phyloP scores from a whole-genome alignment of 2,329 filamentous ascomycete species.

The Trichoderma semiorbis region DNA sequence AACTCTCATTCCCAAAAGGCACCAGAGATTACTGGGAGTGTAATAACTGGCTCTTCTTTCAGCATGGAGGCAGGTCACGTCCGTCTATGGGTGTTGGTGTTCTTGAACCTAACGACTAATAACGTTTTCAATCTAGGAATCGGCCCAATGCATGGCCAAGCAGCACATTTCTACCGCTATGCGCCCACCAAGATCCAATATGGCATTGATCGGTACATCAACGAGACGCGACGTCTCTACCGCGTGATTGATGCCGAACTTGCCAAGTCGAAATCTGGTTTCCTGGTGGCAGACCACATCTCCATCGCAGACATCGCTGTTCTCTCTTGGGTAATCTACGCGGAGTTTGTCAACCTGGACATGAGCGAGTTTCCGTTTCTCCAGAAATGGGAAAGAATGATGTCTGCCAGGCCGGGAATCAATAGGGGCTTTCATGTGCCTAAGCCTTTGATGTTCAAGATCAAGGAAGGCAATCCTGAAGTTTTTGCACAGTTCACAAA shows the following conservation, averaged over 20 bases:
- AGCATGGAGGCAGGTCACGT: background rate
- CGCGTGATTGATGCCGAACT: background rate
- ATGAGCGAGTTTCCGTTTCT: too few species aligned
- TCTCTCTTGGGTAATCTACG: background rate
- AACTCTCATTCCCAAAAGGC: background rate
- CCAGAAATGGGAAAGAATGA: too few species aligned
- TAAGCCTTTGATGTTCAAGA: too few species aligned
- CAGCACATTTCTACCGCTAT: background rate
- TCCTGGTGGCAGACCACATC: background rate
- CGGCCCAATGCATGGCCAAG: background rate
- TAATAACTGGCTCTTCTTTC: background rate
- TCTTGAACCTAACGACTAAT: background rate
- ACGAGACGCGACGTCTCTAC: background rate
- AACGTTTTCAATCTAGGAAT: background rate
- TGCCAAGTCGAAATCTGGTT: background rate
- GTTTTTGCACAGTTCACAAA: too few species aligned
- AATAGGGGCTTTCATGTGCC: too few species aligned
- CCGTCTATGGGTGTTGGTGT: too few species aligned
- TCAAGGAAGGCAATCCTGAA: too few species aligned
- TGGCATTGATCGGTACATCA: background rate
- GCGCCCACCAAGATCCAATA: background rate
- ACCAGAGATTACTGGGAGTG: background rate
- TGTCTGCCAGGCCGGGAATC: too few species aligned
- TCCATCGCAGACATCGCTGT: background rate
- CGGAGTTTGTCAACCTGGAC: too few species aligned